Evolutionary conservation across 176 grass and related monocot genomes (phyloP), one percentile per base, ranked within the genome.

Genomic region (Zea luxurians): DNA sequence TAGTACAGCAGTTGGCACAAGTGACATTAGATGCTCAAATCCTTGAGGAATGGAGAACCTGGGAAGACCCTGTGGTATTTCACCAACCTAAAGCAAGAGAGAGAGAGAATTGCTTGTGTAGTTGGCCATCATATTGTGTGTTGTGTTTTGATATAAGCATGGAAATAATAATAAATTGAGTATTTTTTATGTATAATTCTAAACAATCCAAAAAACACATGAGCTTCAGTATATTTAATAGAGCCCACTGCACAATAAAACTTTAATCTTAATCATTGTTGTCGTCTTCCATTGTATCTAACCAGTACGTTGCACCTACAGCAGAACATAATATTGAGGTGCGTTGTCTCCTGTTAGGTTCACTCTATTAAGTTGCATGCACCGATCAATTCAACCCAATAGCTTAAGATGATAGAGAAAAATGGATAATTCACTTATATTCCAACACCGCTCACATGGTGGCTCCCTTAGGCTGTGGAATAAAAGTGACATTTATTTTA

Each of bases 11-110:
- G 95, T 97, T 80, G 91, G 80, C 82, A 94, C 84, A 74, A 97
- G 85, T 35, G 83, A 92, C 13, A 34, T 65, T 47, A 82, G 65
- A 94, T 97, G 87, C 49, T 92, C 78, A 88, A 97, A 94, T 85
- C 89, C 89, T 80, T 38, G 80, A 83, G 95, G 91, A 84, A 94
- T 85, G 73, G 91, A 92, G 53, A 97, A 92, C 40, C 62, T 92
- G 37, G 91, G 91, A 79, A 97, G 89, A 40, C 95, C 95, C 83
- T 97, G 91, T 17, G 95, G 95, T 90, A 97, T 94, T 81, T 94
- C 89, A 82, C 95, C 95, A 58, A 97, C 95, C 95, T 97, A 83
- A 83, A 66, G 17, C 48, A 85, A 13, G 54, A 68, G 20, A 79
- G 42, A 71, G 20, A 34, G 10, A 76, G 13, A 18, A 13, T 54